Conservation (phyloP, 2,329 filamentous ascomycete genomes). For the Phialemoniopsis sp. region DNA sequence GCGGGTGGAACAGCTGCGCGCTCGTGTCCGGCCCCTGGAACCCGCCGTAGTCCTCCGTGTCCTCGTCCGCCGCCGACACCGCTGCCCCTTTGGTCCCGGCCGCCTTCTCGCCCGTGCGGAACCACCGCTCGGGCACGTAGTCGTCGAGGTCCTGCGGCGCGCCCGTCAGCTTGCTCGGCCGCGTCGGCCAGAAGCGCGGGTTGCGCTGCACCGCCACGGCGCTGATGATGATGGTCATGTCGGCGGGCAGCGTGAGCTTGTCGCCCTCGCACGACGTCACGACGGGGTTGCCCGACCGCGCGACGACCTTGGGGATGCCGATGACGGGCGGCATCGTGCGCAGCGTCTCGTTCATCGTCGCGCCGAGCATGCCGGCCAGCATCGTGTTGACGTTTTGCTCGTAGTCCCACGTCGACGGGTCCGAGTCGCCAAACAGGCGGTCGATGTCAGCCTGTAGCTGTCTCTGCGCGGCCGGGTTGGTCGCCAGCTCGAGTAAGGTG, state of each 20-base stretch:
- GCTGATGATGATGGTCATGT: constrained; percentile 50
- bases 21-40: constrained; percentile 59
- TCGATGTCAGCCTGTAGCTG: constrained; percentile 64
- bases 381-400: constrained; percentile 62
- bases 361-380: constrained; percentile 66
- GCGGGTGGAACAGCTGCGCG: constrained; percentile 55
- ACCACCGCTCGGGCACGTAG: constrained; percentile 72
- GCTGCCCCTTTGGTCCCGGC: constrained; percentile 16
- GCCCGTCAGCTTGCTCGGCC: constrained; percentile 36
- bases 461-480: constrained; percentile 59
- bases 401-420: constrained; percentile 65
- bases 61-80: constrained; percentile 18
- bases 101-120: constrained; percentile 29
- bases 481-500: constrained; percentile 62
- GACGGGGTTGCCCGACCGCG: constrained; percentile 38
- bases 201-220: constrained; percentile 59
- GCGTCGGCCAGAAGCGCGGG: constrained; percentile 67
- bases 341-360: constrained; percentile 74
- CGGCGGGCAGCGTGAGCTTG: constrained; percentile 53
- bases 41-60: constrained; percentile 53
- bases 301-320: constrained; percentile 65
- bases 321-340: constrained; percentile 68
- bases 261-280: constrained; percentile 37
- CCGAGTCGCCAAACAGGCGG: constrained; percentile 52
- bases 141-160: constrained; percentile 56